Evolutionary conservation across 139 green algal genomes (phyloP), one percentile per base, ranked within the genome.

Genomic region (Tetraselmis chui): DNA sequence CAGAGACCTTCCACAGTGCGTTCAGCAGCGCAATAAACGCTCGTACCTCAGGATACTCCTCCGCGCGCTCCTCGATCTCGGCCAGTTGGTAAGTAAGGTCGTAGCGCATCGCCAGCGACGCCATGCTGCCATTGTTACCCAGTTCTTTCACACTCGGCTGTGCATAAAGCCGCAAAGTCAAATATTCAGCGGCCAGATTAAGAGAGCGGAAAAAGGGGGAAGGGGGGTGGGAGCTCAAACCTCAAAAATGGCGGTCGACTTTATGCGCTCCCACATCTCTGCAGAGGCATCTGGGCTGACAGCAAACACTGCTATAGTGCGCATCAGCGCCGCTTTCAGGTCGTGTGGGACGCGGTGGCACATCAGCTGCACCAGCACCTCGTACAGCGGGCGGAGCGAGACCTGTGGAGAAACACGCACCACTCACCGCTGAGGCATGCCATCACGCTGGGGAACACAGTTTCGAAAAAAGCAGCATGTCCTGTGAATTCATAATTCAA

Each of bases 351-450:
- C 93, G 1, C 91, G 92, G 78, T 93, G 91, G 84, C 92, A 95
- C 90, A 95, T 95, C 31, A 94, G 88, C 85, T 95, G 90, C 81
- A 96, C 93, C 0, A 96, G 82, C 0, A 93, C 85, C 83, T 96
- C 92, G 81, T 92, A 92, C 0, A 93, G 83, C 2, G 91, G 91
- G 45, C 45, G 45, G 11, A 67, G 45, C 45, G 45, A 67, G 45
- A 67, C 45, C 45, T 67, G 45, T 25, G 45, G n/a, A n/a, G n/a
- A n/a, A n/a, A n/a, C n/a, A n/a, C n/a, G n/a, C n/a, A n/a, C n/a
- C n/a, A n/a, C n/a, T n/a, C n/a, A n/a, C n/a, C n/a, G n/a, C n/a
- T n/a, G n/a, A n/a, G n/a, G n/a, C n/a, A n/a, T n/a, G n/a, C n/a
- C n/a, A n/a, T n/a, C n/a, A n/a, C n/a, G n/a, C n/a, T n/a, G n/a